Conservation (phyloP, 23 red algal species). For the Gracilaria gracilis region DNA sequence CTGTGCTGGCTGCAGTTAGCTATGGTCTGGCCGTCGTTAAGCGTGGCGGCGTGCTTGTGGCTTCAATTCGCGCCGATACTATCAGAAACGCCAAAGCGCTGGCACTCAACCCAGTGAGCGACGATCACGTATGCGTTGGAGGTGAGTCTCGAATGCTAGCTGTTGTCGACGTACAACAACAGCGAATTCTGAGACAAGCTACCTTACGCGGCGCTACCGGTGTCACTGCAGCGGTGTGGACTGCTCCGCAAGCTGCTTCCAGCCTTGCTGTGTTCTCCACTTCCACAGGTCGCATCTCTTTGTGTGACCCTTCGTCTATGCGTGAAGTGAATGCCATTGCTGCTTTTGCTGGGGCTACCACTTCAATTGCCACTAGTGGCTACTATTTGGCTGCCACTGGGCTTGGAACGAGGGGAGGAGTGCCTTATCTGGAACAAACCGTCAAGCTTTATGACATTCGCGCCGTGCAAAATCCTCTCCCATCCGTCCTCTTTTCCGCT, state of each 20-base stretch:
- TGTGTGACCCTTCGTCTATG: constrained; percentile 74
- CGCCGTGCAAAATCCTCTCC: constrained; percentile 41
- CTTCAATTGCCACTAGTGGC: constrained; percentile 54
- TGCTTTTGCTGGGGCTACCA: constrained; percentile 66
- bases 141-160: constrained; percentile 76
- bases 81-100: constrained; percentile 58
- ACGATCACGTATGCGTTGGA: constrained; percentile 73
- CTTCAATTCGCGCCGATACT: constrained; percentile 44
- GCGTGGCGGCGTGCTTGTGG: constrained; percentile 50
- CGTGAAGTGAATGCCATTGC: constrained; percentile 76
- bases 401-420: constrained; percentile 53
- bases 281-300: constrained; percentile 69
- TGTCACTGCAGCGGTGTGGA: constrained; percentile 48
- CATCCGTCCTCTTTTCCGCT: constrained; percentile 54
- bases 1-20: constrained; percentile 57
- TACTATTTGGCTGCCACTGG: constrained; percentile 72
- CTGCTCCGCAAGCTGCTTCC: constrained; percentile 24
- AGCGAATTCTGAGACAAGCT: constrained; percentile 69
- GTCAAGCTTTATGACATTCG: constrained; percentile 77
- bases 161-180: constrained; percentile 51
- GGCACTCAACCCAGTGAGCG: constrained; percentile 69
- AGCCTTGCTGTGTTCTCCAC: constrained; percentile 71
- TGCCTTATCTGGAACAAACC: constrained; percentile 64
- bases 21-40: constrained; percentile 58
- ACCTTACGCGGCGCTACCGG: constrained; percentile 69